Evolutionary conservation across 2,329 filamentous ascomycete species (phyloP).

Genomic region (Epichloe baconii): DNA sequence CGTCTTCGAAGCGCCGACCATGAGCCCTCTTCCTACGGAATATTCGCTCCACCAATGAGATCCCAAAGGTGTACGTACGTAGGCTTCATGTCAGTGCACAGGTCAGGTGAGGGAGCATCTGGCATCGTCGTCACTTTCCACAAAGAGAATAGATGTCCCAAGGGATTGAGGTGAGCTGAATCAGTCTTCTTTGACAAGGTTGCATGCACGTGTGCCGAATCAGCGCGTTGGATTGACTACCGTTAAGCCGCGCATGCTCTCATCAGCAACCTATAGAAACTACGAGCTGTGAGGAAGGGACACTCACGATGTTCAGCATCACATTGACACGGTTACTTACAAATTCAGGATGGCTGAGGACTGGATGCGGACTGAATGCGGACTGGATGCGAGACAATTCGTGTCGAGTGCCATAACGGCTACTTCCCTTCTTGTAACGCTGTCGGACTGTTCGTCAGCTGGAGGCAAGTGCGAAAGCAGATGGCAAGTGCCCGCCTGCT

Average conservation of each 20-base stretch:
- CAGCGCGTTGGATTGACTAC: too few relatives aligned
- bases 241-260: too few relatives aligned
- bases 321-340: too few relatives aligned
- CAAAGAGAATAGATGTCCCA: not conserved
- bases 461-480: not conserved
- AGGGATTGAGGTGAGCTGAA: not conserved
- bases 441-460: not conserved
- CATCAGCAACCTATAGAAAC: too few relatives aligned
- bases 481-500: not conserved
- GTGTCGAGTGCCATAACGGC: not conserved
- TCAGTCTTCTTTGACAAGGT: not conserved
- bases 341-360: too few relatives aligned
- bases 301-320: too few relatives aligned
- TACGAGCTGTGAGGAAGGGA: too few relatives aligned
- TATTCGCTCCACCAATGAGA: constrained; percentile 16
- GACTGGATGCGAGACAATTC: too few relatives aligned
- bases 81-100: too few relatives aligned
- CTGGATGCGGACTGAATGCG: too few relatives aligned
- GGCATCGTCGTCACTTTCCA: not conserved
- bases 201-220: not conserved
- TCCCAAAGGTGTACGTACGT: not conserved
- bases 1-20: constrained; percentile 17
- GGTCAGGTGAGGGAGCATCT: not conserved
- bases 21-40: constrained; percentile 6
- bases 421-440: not conserved